phyloP scores from a whole-genome alignment of 2,329 filamentous ascomycete genomes.

The Fusarium annulatum region DNA sequence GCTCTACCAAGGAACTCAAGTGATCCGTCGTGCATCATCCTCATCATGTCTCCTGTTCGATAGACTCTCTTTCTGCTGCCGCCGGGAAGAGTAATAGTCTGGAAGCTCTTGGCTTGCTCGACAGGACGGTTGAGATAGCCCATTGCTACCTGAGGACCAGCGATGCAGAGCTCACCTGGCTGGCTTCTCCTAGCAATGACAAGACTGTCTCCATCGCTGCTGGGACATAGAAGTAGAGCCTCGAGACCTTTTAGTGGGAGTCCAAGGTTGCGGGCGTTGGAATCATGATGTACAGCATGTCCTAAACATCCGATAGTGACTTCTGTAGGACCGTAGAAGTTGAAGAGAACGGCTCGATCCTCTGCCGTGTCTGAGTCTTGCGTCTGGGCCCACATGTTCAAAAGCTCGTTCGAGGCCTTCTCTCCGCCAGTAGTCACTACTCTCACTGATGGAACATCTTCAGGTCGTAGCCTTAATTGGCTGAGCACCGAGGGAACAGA shows the following conservation, averaged over 20 bases:
- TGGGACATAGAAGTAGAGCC: background rate
- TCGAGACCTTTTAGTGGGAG: constrained; percentile 13
- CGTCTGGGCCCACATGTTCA: background rate
- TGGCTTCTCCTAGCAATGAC: constrained; percentile 3
- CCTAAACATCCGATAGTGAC: constrained; percentile 24
- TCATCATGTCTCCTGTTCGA: constrained; percentile 29
- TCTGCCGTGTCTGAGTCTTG: rapidly evolving
- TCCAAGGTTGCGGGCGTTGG: constrained; percentile 27
- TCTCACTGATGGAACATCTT: constrained; percentile 12
- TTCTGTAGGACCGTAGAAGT: constrained; percentile 28
- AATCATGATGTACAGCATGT: constrained; percentile 1
- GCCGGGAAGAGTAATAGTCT: background rate
- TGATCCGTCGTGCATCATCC: constrained; percentile 24
- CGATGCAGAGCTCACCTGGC: constrained; percentile 18
- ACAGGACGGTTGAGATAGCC: constrained; percentile 16
- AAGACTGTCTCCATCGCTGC: rapidly evolving
- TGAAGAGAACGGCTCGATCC: background rate
- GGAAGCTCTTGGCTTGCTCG: constrained; percentile 20
- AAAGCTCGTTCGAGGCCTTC: constrained; percentile 21
- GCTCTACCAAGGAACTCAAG: constrained; percentile 19
- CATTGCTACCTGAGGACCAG: constrained; percentile 21
- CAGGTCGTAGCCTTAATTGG: background rate
- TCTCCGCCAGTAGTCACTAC: constrained; percentile 25
- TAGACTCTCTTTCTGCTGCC: constrained; percentile 4
- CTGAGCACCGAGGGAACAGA: constrained; percentile 20